Evolutionary conservation across 2,329 filamentous ascomycete genomes (phyloP).

Genomic region (Trichophaea hybrida): DNA sequence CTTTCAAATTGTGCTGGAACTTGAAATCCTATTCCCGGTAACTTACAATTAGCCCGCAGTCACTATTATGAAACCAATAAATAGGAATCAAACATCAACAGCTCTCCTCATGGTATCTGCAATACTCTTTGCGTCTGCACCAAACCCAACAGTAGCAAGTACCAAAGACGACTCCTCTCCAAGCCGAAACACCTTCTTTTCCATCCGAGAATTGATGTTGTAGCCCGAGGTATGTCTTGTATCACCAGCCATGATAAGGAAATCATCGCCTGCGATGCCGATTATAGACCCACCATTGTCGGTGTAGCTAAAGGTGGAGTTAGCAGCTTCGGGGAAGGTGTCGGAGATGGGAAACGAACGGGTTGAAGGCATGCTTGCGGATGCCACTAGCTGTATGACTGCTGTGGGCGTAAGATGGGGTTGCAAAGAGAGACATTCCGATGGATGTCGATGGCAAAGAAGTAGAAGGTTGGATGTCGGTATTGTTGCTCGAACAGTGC

Average conservation of each 20-base stretch:
- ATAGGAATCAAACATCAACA: constrained; percentile 24
- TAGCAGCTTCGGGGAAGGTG: neutral
- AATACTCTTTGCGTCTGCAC: constrained; percentile 82
- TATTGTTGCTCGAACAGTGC: neutral
- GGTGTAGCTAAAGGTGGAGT: constrained; percentile 55
- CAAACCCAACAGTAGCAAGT: constrained; percentile 87
- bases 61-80: neutral
- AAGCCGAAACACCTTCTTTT: constrained; percentile 94
- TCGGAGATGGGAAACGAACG: constrained; percentile 18
- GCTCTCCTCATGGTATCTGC: constrained; percentile 32
- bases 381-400: constrained; percentile 12
- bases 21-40: constrained; percentile 25
- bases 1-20: constrained; percentile 42
- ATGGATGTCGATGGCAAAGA: constrained; percentile 1
- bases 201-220: constrained; percentile 95
- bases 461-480: neutral
- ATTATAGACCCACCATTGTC: constrained; percentile 96
- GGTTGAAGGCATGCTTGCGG: constrained; percentile 25
- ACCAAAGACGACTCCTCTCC: constrained; percentile 81
- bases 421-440: constrained; percentile 8
- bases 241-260: constrained; percentile 93
- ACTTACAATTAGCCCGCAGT: constrained; percentile 1
- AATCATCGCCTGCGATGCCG: constrained; percentile 84
- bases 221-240: constrained; percentile 91
- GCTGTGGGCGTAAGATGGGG: constrained; percentile 9